phyloP scores from a whole-genome alignment of 179 eudicot species.

The Pouteria campechiana region DNA sequence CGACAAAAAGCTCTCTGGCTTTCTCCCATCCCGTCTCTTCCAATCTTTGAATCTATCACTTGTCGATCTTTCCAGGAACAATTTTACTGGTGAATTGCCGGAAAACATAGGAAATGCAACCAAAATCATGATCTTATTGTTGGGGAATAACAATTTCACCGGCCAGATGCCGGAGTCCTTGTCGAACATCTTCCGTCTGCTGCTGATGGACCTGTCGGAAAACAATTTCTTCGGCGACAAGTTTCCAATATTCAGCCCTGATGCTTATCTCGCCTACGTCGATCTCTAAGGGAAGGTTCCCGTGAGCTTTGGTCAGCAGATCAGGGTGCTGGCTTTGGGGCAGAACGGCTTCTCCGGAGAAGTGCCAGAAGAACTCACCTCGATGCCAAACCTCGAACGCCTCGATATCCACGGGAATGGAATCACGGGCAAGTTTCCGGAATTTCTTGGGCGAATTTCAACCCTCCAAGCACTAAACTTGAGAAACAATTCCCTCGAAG shows the following conservation, averaged over 20 bases:
- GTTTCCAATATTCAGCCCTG: constrained; percentile 25
- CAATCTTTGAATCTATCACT: constrained; percentile 30
- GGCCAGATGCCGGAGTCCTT: constrained; percentile 42
- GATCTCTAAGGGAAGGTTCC: constrained; percentile 45
- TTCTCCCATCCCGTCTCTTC: constrained; percentile 39
- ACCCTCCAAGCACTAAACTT: constrained; percentile 39
- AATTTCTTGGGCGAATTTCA: constrained; percentile 17
- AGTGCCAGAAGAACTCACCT: constrained; percentile 26
- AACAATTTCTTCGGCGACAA: constrained; percentile 39
- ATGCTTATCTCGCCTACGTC: constrained; percentile 33
- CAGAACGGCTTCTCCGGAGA: constrained; percentile 40
- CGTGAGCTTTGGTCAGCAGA: constrained; percentile 21
- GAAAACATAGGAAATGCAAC: constrained; percentile 36
- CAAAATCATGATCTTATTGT: constrained; percentile 35
- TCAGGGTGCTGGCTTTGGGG: constrained; percentile 28
- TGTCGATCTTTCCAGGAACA: constrained; percentile 39
- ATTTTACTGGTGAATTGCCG: constrained; percentile 45
- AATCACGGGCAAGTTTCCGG: constrained; percentile 32
- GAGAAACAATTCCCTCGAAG: constrained; percentile 37
- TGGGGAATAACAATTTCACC: constrained; percentile 36
- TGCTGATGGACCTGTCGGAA: constrained; percentile 41
- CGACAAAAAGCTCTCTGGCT: constrained; percentile 37
- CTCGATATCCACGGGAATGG: constrained; percentile 51
- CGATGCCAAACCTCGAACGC: constrained; percentile 24
- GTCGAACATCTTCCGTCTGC: constrained; percentile 27